These are phyloP conservation scores for Eucalyptus cloeziana DNA, from an alignment of 345 rosid species.

Conservation along the genomic window DNA sequence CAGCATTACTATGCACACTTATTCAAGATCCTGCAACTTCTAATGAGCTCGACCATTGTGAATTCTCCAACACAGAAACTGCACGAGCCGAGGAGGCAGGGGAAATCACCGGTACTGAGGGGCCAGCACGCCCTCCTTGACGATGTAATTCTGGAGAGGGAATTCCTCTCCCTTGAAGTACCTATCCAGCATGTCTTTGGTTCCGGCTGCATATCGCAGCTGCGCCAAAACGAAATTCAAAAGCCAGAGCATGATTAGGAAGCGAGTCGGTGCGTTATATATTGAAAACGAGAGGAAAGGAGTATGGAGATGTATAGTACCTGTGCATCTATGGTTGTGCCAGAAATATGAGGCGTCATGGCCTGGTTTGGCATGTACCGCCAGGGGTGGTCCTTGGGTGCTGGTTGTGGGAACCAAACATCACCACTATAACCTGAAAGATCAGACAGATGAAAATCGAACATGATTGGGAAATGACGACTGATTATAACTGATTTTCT, in stretches of 20 bases:
- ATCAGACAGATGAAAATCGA: not conserved
- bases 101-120: constrained; percentile 51
- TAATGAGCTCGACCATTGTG: accelerated
- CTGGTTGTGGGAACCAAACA: constrained; percentile 93
- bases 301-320: constrained; percentile 6
- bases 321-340: constrained; percentile 90
- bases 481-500: not conserved
- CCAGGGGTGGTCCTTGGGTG: constrained; percentile 97
- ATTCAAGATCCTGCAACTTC: not conserved
- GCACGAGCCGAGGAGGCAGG: not conserved
- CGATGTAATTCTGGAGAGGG: constrained; percentile 63
- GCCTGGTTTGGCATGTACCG: constrained; percentile 97
- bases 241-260: not conserved
- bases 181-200: constrained; percentile 80
- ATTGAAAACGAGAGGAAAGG: not conserved
- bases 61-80: accelerated
- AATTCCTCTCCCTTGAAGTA: constrained; percentile 90
- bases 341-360: constrained; percentile 95
- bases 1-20: too few relatives aligned
- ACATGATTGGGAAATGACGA: not conserved
- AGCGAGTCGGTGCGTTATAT: not conserved
- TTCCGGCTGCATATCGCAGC: constrained; percentile 84
- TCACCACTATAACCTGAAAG: constrained; percentile 84
- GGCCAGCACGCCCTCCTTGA: constrained; percentile 70
- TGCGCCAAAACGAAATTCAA: not conserved